Conservation (phyloP, 1,139 yeast species). For the Starmera stellimalicola region DNA sequence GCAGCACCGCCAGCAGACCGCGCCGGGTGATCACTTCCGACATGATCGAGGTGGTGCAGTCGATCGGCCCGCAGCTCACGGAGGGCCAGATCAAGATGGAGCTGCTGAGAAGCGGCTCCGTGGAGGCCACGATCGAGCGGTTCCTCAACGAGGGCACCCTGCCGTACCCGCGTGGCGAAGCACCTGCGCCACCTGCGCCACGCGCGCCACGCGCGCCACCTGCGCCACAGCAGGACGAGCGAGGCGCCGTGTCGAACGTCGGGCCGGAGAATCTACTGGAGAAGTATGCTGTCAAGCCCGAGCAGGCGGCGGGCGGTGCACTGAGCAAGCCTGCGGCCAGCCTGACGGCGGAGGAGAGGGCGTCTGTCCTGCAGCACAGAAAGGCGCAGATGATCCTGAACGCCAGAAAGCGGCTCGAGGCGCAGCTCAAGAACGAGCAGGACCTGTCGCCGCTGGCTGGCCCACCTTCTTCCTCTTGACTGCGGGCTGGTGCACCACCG, state of each 20-base stretch:
- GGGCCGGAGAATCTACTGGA: conserved; percentile 17
- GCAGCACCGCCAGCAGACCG: conserved; percentile 3
- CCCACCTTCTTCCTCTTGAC: conserved; percentile 32
- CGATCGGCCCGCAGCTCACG: conserved; percentile 68
- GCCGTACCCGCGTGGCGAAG: conserved; percentile 55
- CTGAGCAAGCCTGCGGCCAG: background rate
- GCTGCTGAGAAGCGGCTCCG: conserved; percentile 62
- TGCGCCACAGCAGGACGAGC: conserved; percentile 1
- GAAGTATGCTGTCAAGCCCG: conserved; percentile 15
- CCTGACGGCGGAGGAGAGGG: conserved; percentile 27
- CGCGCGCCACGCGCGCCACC: conserved; percentile 8
- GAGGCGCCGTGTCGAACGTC: conserved; percentile 13
- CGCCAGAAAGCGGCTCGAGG: conserved; percentile 36
- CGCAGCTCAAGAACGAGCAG: conserved; percentile 19
- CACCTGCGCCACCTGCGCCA: conserved; percentile 8
- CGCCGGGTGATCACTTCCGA: conserved; percentile 58
- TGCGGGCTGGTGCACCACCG: conserved; percentile 2
- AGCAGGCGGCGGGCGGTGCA: background rate
- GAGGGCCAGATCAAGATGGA: conserved; percentile 62
- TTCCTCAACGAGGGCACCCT: conserved; percentile 54
- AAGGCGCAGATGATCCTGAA: conserved; percentile 40
- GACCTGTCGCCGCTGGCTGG: conserved; percentile 10
- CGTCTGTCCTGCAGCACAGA: conserved; percentile 32
- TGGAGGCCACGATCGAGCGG: conserved; percentile 69
- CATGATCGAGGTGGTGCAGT: conserved; percentile 82